Evolutionary conservation across 164 flowering plant genomes (phyloP).

Genomic region (Annona cherimola): DNA sequence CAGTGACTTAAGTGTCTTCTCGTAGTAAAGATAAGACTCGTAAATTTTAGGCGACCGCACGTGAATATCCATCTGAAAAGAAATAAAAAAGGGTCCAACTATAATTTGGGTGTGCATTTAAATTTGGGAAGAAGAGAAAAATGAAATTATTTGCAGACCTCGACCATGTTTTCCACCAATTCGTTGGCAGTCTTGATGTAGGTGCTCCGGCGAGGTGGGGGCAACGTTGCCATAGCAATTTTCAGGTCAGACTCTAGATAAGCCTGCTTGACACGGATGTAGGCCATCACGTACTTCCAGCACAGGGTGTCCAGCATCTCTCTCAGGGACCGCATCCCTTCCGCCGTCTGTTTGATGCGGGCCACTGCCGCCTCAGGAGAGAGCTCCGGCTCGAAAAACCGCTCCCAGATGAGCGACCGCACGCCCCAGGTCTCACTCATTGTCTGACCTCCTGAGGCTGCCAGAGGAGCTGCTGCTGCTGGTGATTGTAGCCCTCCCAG

Average conservation of each 20-base stretch:
- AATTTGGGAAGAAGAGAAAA: background rate
- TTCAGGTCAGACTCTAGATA: conserved; percentile 72
- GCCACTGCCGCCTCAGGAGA: conserved; percentile 83
- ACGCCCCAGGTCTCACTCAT: conserved; percentile 61
- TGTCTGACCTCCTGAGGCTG: conserved; percentile 26
- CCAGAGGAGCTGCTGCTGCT: conserved; percentile 19
- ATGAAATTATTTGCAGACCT: conserved; percentile 33
- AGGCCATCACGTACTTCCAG: conserved; percentile 76
- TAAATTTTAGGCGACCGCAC: conserved; percentile 73
- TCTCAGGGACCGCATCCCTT: conserved; percentile 68
- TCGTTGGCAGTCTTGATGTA: conserved; percentile 66
- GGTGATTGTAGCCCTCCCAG: conserved; percentile 20
- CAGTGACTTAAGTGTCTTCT: conserved; percentile 78
- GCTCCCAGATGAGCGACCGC: conserved; percentile 55
- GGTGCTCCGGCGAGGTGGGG: conserved; percentile 35
- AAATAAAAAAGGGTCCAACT: background rate
- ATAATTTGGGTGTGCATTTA: background rate
- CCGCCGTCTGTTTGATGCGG: conserved; percentile 69
- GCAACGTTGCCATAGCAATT: conserved; percentile 51
- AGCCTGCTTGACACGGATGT: conserved; percentile 58
- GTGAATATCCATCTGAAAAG: conserved; percentile 58
- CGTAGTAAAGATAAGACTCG: conserved; percentile 75
- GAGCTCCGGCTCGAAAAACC: conserved; percentile 63
- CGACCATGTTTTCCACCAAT: conserved; percentile 70
- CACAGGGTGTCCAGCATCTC: conserved; percentile 81